Base-by-base conservation (phyloP, 805 yeast genomes). In the Sugiyamaella americana region DNA sequence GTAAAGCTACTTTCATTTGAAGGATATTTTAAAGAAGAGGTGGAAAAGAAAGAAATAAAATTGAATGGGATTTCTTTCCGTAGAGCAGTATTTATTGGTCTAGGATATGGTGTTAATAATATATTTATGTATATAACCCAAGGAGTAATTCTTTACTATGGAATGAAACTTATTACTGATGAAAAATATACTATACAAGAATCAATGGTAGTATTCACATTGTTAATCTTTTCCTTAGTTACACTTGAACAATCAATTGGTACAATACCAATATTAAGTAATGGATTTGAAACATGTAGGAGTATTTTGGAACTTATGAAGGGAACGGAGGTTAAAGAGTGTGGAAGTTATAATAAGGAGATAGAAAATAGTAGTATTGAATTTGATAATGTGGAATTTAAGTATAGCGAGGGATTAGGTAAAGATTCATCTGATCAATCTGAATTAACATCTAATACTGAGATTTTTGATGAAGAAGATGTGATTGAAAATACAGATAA, bases 101-200 rank as follows among this genome's bases (percentile, higher is more conserved):
- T 81, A 43, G 89, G 93, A 0, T 69, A 79, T 21, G 80, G 93
- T 0, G 44, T 78, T 1, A 71, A 79, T 2, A 75, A 72, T 41
- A 60, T 82, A 11, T 63, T 84, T 36, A 66, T 77, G 0, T 73
- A 78, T 36, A 61, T 77, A 11, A 79, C 87, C 1, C 87, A 88
- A 49, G 82, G 87, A 1, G 67, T 86, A 1, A 60, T 89, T n/a
- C 67, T 87, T 4, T 89, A 78, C 63, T 88, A 82, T 60, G 97
- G 97, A 0, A 70, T 88, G 70, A 66, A 68, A 40, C 69, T 93
- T n/a, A 82, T 87, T 1, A 78, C 83, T 0, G 53, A 58, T 1
- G 72, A 70, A 0, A 76, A 75, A 40, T 87, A 87, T 58, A 58
- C 76, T 0, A 66, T 76, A 3, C 63, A 67, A n/a, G 76, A 74